A percentile compares a stretch with the other conserved stretches of the same genome.
Evolutionary conservation across 1,284 basidiomycete genomes (phyloP).

Genomic region (Fomitopsis pinicola): DNA sequence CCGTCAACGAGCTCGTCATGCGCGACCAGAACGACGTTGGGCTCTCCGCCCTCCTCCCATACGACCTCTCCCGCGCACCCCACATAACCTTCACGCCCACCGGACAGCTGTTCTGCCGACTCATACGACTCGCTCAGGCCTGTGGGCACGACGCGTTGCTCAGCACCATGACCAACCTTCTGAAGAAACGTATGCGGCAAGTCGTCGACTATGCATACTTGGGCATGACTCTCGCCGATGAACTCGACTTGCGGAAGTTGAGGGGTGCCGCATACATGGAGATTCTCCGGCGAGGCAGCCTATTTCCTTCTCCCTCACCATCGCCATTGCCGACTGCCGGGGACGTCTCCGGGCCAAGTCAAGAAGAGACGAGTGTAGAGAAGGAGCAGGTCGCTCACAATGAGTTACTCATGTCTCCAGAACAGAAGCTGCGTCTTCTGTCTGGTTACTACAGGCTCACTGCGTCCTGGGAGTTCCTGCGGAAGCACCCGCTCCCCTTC

Average conservation of each 20-base stretch:
- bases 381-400: conserved; percentile 31
- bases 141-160: conserved; percentile 57
- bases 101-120: conserved; percentile 46
- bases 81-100: conserved; percentile 20
- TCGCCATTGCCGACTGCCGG: neutral
- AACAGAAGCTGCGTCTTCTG: conserved; percentile 59
- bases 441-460: conserved; percentile 64
- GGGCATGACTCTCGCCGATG: conserved; percentile 65
- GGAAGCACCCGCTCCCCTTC: conserved; percentile 47
- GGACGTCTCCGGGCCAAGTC: neutral
- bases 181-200: conserved; percentile 51
- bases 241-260: conserved; percentile 51
- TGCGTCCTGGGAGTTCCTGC: conserved; percentile 56
- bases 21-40: conserved; percentile 48
- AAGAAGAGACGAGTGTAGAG: conserved; percentile 17
- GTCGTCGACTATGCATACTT: conserved; percentile 62
- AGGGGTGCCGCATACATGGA: conserved; percentile 64
- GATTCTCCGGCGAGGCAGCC: conserved; percentile 55
- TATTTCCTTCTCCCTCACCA: conserved; percentile 32
- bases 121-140: conserved; percentile 59
- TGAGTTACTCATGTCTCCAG: conserved; percentile 43
- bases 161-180: conserved; percentile 49
- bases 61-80: conserved; percentile 28
- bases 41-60: conserved; percentile 38
- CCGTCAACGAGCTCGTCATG: conserved; percentile 45